Base-by-base conservation (phyloP, 2,329 filamentous ascomycete genomes). In the Parascedosporium putredinis region DNA sequence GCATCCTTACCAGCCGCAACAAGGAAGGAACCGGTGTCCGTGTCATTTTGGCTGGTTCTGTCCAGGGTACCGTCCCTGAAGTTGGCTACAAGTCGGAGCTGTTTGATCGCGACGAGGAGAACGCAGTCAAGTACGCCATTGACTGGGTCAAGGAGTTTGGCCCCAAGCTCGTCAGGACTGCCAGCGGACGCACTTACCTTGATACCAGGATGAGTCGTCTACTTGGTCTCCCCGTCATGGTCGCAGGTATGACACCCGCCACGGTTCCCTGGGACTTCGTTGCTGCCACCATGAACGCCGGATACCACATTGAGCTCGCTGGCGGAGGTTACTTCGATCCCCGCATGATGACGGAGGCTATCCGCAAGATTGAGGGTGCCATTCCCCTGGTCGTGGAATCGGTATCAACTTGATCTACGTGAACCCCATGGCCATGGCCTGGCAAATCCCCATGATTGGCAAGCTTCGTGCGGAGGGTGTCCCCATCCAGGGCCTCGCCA, bases 91-190 rank as follows among this genome's bases (percentile, higher is more conserved):
- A 98, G 76, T 86, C 91, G 2, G 93, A 98, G 69, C 76, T 98
- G 47, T 98, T 98, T 59, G 91, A 98, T 64, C 86, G 93, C 51
- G 93, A 98, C 63, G 88, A 90, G 60, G 88, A 96, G 63, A 82
- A 96, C 60, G 90, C 93, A 4, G 85, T 98, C 61, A 93, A 90
- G 66, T 97, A 89, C 64, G 91, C 93, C 45, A 84, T 89, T 25
- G 88, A 98, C 67, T 98, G 94, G 94, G 89, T 98, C 51, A 94
- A 94, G 68, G 90, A 96, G 65, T 90, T 93, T 63, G 90, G 91
- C 8, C 93, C 94, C n/a, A 85, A 83, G 52, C 76, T 98, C 40
- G 83, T 95, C 59, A 93, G 88, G 69, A 96, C 87, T 12, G 91
- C 90, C 9, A 82, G 80, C 51, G 93, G 93, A 18, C 79, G 90